A percentile compares a stretch with the other conserved stretches of the same genome.
These are phyloP conservation scores for Ophiostoma quercus DNA, from an alignment of 2,329 filamentous ascomycete species.

Conservation along the genomic window DNA sequence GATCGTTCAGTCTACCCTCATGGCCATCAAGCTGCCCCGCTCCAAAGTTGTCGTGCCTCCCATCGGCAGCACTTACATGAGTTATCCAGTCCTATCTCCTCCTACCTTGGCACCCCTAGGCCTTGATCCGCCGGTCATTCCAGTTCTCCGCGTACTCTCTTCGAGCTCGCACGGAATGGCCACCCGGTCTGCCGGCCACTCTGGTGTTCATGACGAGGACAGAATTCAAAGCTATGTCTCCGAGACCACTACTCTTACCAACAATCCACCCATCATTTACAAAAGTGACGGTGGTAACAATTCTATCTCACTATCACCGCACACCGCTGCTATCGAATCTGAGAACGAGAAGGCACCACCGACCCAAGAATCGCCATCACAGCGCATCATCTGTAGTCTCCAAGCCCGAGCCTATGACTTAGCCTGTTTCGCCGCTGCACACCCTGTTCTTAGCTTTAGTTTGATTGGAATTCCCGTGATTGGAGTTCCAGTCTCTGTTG, in stretches of 20 bases:
- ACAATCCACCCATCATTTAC: neutral
- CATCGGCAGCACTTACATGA: neutral
- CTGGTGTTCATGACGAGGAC: neutral
- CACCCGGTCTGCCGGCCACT: neutral
- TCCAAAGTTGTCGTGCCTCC: neutral
- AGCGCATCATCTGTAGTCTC: neutral
- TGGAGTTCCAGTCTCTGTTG: constrained; percentile 40
- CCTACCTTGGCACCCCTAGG: neutral
- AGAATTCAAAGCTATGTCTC: constrained; percentile 27
- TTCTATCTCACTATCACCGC: neutral
- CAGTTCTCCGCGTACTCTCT: constrained; percentile 1
- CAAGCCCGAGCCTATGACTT: neutral
- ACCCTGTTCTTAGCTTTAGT: constrained; percentile 33
- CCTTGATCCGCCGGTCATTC: neutral
- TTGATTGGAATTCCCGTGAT: constrained; percentile 35
- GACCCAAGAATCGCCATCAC: neutral
- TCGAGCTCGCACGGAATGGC: neutral
- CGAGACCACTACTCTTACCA: constrained; percentile 27
- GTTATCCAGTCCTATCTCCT: constrained; percentile 1
- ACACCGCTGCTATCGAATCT: neutral
- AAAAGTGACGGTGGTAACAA: neutral
- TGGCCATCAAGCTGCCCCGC: neutral
- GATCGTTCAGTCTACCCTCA: constrained; percentile 29
- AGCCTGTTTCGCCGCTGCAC: constrained; percentile 20
- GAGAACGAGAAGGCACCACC: neutral